Conservation (phyloP, 331 rosid species). For the Malus hybrid region DNA sequence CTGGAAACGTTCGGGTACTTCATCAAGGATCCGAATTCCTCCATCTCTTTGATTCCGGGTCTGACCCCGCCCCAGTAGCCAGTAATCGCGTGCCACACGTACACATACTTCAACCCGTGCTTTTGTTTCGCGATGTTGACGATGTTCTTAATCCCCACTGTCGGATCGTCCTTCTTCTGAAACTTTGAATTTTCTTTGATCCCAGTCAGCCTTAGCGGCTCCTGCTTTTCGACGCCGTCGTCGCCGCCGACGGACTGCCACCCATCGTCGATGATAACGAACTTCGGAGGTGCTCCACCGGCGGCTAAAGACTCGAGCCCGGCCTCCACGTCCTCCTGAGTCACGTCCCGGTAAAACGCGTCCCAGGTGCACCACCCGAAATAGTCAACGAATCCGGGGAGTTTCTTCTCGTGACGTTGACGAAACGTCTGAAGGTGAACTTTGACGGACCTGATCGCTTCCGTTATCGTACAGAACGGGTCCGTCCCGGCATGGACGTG, state of each 20-base stretch:
- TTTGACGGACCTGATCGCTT: slow-evolving; percentile 49
- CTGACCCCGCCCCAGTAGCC: slow-evolving; percentile 97
- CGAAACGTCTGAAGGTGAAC: slow-evolving; percentile 63
- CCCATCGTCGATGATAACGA: slow-evolving; percentile 86
- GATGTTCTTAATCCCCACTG: slow-evolving; percentile 50
- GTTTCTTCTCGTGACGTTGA: slow-evolving; percentile 66
- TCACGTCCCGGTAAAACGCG: slow-evolving; percentile 80
- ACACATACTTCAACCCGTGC: slow-evolving; percentile 57
- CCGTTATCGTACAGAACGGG: slow-evolving; percentile 49
- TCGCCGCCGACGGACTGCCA: slow-evolving; percentile 66
- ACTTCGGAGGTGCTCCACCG: slow-evolving; percentile 74
- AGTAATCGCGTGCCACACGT: slow-evolving; percentile 92
- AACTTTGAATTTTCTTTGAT: slow-evolving; percentile 71
- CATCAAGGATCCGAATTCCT: slow-evolving; percentile 51
- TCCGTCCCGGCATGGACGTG: slow-evolving; percentile 60
- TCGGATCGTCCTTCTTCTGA: slow-evolving; percentile 42
- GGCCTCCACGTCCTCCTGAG: slow-evolving; percentile 74
- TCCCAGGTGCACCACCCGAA: slow-evolving; percentile 99
- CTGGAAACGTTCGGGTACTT: slow-evolving; percentile 44
- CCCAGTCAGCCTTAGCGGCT: slow-evolving; percentile 46
- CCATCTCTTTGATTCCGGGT: slow-evolving; percentile 62
- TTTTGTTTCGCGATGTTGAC: slow-evolving; percentile 57
- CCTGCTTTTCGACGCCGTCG: neutral
- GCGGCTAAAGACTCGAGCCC: slow-evolving; percentile 49
- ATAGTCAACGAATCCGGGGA: slow-evolving; percentile 57